phyloP scores from a whole-genome alignment of 768 basidiomycete species.

The Lactarius sp. region DNA sequence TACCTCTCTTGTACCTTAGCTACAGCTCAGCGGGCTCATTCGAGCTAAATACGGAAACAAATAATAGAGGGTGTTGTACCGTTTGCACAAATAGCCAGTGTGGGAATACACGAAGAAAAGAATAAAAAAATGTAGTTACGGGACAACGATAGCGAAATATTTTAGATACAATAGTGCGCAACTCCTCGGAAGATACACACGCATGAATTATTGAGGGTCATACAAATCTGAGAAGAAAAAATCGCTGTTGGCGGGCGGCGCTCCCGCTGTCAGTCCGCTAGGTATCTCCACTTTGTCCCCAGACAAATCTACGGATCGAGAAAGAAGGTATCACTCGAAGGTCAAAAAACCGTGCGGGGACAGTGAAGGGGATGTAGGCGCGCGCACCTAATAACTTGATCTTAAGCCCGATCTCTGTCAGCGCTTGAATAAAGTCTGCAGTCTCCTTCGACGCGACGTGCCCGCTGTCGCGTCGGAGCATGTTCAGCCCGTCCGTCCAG shows the following conservation, averaged over 20 bases:
- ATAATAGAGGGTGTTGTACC: background rate
- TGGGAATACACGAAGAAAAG: background rate
- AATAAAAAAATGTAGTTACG: background rate
- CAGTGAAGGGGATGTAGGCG: background rate
- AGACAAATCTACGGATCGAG: slow-evolving; percentile 56
- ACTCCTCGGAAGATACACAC: background rate
- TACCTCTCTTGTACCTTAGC: slow-evolving; percentile 20
- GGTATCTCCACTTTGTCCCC: slow-evolving; percentile 90
- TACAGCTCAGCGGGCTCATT: background rate
- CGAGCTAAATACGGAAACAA: background rate
- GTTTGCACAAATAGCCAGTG: background rate
- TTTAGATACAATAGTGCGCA: background rate
- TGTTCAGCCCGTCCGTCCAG: slow-evolving; percentile 91
- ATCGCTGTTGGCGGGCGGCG: slow-evolving; percentile 73
- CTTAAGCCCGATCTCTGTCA: slow-evolving; percentile 90
- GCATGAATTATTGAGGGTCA: slow-evolving; percentile 23
- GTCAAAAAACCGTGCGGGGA: background rate
- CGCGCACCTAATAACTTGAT: slow-evolving; percentile 78
- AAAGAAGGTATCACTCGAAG: background rate
- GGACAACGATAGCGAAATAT: background rate
- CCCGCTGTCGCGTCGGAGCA: slow-evolving; percentile 76
- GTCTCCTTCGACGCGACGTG: slow-evolving; percentile 84
- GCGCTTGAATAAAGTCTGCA: slow-evolving; percentile 74
- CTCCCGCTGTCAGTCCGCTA: slow-evolving; percentile 67
- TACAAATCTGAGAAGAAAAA: slow-evolving; percentile 77